A percentile compares a stretch with the other conserved stretches of the same genome.
Evolutionary conservation across 2,329 filamentous ascomycete species (phyloP).

Genomic region (Diaporthe citrichinensis): DNA sequence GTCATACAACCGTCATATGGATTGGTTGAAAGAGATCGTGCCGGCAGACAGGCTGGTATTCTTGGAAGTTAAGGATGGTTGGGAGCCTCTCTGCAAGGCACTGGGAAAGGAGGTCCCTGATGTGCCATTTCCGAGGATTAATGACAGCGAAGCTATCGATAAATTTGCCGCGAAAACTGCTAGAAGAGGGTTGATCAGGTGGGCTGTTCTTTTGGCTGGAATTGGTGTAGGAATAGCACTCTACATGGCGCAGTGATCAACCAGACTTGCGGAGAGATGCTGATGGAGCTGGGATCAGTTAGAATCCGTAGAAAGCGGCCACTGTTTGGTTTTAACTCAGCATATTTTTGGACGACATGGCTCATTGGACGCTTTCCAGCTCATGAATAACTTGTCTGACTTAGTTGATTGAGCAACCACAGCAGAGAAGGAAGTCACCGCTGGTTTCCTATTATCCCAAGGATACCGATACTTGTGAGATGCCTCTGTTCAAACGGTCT

Average conservation of each 20-base stretch:
- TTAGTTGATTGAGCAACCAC: no score
- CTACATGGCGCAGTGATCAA: neutral
- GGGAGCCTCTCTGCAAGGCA: slow-evolving; percentile 57
- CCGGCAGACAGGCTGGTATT: slow-evolving; percentile 53
- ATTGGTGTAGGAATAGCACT: neutral
- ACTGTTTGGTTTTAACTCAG: neutral
- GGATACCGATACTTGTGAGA: neutral
- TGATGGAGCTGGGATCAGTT: neutral
- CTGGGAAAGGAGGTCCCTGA: slow-evolving; percentile 52
- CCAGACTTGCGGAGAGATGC: neutral
- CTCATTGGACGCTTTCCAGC: neutral
- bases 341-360: neutral
- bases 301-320: neutral
- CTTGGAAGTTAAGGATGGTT: slow-evolving; percentile 55
- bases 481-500: neutral
- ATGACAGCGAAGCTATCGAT: slow-evolving; percentile 43
- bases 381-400: no score
- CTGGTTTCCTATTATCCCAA: neutral
- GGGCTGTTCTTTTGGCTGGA: neutral
- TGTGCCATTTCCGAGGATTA: slow-evolving; percentile 52
- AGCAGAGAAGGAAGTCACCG: no score
- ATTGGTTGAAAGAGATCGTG: slow-evolving; percentile 45
- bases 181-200: neutral
- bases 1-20: slow-evolving; percentile 37
- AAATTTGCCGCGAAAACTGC: slow-evolving; percentile 13